Percentiles rank a stretch among this genome's conserved stretches.
Conservation (phyloP, 495 filamentous ascomycete species). For the Patellaria atrata region DNA sequence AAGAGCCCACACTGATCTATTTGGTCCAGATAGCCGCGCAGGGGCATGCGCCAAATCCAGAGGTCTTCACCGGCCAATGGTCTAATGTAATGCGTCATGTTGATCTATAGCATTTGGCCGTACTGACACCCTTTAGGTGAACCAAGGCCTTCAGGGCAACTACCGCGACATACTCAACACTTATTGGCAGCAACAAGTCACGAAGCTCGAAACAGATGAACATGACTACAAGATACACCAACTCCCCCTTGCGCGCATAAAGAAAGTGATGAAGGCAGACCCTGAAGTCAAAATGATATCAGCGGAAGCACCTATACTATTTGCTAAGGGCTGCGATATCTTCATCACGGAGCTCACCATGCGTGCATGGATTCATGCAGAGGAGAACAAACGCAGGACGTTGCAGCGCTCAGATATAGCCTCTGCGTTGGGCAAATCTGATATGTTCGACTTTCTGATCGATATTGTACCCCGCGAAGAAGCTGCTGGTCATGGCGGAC, state of each 20-base stretch:
- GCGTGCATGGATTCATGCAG: constrained; percentile 99
- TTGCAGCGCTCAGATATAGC: constrained; percentile 94
- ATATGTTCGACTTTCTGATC: constrained; percentile 99
- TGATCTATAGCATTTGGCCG: too few species aligned
- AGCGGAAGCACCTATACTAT: constrained; percentile 91
- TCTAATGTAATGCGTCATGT: constrained; percentile 90
- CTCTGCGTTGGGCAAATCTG: constrained; percentile 84
- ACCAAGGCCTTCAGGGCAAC: constrained; percentile 82
- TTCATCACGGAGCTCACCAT: constrained; percentile 99
- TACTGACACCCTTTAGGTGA: constrained; percentile 44
- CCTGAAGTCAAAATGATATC: constrained; percentile 99
- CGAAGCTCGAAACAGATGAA: constrained; percentile 79
- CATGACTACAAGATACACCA: constrained; percentile 98
- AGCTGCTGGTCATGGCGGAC: constrained; percentile 55
- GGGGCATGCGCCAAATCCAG: constrained; percentile 68
- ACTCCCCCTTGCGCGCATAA: constrained; percentile 87
- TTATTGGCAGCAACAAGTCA: constrained; percentile 98
- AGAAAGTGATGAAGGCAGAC: constrained; percentile 99
- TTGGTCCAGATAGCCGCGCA: constrained; percentile 39
- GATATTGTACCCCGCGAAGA: constrained; percentile 97
- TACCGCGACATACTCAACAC: constrained; percentile 95
- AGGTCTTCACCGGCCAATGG: constrained; percentile 88
- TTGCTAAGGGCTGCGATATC: constrained; percentile 97
- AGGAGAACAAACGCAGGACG: constrained; percentile 95
- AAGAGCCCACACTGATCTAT: constrained; percentile 9